A percentile compares a stretch with the other conserved stretches of the same genome.
Conservation (phyloP, 352 stramenopile species). For the Pythium monospermum region DNA sequence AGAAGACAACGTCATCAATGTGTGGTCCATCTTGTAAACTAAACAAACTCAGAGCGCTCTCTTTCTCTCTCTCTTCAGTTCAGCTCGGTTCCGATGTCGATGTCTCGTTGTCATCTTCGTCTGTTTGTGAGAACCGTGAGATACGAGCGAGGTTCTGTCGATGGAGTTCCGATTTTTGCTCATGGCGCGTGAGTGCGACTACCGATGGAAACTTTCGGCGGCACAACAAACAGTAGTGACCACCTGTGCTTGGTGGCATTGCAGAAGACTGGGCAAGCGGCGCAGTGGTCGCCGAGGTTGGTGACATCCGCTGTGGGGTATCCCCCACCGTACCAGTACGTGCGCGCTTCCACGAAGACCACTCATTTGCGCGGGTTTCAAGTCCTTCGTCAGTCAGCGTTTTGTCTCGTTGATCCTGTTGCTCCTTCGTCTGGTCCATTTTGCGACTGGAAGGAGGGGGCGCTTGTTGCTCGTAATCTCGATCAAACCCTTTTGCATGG, state of each 20-base stretch:
- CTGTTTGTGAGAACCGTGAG: conserved; percentile 15
- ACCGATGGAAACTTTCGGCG: conserved; percentile 56
- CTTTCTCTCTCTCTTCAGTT: background rate
- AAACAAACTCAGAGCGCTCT: no score
- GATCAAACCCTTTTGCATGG: conserved; percentile 52
- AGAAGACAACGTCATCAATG: conserved; percentile 70
- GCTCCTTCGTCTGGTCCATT: background rate
- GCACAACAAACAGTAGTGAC: conserved; percentile 55
- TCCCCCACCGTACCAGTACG: background rate
- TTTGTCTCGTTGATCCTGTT: background rate
- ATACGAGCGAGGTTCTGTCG: conserved; percentile 29
- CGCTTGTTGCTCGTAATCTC: conserved; percentile 31
- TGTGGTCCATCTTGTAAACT: conserved; percentile 40
- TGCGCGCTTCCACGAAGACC: conserved; percentile 13
- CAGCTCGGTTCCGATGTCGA: no score
- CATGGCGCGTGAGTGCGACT: conserved; percentile 41
- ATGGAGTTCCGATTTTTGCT: conserved; percentile 53
- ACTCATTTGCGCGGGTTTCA: conserved; percentile 4
- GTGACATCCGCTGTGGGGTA: background rate
- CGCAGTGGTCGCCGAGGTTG: no score
- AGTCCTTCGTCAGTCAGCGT: background rate
- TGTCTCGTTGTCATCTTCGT: no score
- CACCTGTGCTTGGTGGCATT: background rate
- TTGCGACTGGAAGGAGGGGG: no score
- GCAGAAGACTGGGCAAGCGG: no score